Conservation (phyloP, 2,329 filamentous ascomycete genomes). For the Harringtonia lauricola region DNA sequence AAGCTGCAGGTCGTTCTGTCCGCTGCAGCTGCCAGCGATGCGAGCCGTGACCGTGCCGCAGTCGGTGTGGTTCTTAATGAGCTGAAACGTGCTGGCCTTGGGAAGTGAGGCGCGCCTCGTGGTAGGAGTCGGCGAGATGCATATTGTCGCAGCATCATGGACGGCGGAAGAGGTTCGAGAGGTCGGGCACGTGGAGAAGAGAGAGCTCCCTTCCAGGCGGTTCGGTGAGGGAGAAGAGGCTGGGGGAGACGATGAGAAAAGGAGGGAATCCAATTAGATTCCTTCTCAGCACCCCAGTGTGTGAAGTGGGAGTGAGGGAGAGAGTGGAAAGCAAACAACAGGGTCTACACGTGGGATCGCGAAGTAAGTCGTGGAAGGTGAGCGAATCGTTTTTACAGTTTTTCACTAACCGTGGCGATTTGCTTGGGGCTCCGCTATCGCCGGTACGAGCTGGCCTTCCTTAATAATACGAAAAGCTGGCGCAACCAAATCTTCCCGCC, state of each 20-base stretch:
- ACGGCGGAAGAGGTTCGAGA: not conserved
- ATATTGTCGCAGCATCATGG: slow-evolving; percentile 13
- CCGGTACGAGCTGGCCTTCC: slow-evolving; percentile 5
- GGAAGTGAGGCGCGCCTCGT: not conserved
- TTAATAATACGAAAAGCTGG: slow-evolving; percentile 11
- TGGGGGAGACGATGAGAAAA: not conserved
- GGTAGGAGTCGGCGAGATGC: slow-evolving; percentile 10
- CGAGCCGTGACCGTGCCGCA: slow-evolving; percentile 1
- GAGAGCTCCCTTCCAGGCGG: no score
- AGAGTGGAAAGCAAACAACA: not conserved
- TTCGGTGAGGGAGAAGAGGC: not conserved
- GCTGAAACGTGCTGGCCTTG: slow-evolving; percentile 3
- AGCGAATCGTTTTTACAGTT: slow-evolving; percentile 8
- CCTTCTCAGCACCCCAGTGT: not conserved
- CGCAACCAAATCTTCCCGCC: slow-evolving; percentile 3
- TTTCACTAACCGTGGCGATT: slow-evolving; percentile 1
- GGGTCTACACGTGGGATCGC: slow-evolving; percentile 4
- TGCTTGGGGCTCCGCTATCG: slow-evolving; percentile 9
- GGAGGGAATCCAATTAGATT: not conserved
- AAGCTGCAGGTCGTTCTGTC: not conserved
- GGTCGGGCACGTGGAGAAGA: not conserved
- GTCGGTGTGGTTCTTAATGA: slow-evolving; percentile 2
- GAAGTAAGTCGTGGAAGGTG: slow-evolving; percentile 6
- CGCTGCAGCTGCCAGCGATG: slow-evolving; percentile 1
- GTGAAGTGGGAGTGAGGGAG: not conserved